phyloP scores from a whole-genome alignment of 2,329 filamentous ascomycete species.

The Diaporthe sp. region DNA sequence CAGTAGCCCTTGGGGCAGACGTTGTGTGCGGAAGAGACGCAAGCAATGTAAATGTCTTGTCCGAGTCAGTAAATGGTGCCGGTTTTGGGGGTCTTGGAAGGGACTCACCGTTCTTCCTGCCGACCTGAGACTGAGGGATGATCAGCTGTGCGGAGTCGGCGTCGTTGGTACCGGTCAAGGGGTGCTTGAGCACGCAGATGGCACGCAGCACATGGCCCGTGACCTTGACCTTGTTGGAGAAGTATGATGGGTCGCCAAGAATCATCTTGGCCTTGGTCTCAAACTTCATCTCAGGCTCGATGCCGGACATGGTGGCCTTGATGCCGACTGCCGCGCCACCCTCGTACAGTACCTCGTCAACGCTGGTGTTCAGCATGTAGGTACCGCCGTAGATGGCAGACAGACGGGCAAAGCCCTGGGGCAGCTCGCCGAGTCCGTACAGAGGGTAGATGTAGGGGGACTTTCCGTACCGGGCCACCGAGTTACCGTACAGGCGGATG shows the following conservation, averaged over 20 bases:
- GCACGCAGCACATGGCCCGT: constrained; percentile 93
- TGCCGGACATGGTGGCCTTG: constrained; percentile 95
- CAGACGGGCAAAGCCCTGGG: constrained; percentile 95
- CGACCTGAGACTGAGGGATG: constrained; percentile 97
- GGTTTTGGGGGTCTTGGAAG: neutral
- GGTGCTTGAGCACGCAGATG: constrained; percentile 97
- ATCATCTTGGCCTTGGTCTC: constrained; percentile 97
- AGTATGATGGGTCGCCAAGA: constrained; percentile 96
- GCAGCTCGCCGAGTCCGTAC: constrained; percentile 96
- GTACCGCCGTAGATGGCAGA: constrained; percentile 99
- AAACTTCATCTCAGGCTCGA: constrained; percentile 89
- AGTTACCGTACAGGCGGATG: constrained; percentile 96
- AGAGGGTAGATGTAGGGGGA: constrained; percentile 99
- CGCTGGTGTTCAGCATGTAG: constrained; percentile 97
- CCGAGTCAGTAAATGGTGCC: constrained; percentile 30
- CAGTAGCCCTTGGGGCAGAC: constrained; percentile 99
- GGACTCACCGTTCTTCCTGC: constrained; percentile 88
- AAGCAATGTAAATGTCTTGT: constrained; percentile 93
- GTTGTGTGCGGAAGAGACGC: constrained; percentile 95
- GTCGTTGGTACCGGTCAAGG: constrained; percentile 88
- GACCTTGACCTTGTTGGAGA: constrained; percentile 87
- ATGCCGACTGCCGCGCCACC: constrained; percentile 90
- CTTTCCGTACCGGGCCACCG: constrained; percentile 96
- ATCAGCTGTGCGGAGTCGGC: constrained; percentile 94
- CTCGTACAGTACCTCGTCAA: constrained; percentile 91